Evolutionary conservation across 1,284 basidiomycete species (phyloP), one percentile per base, ranked within the genome.

Genomic region (Cryptococcus maquisensis): DNA sequence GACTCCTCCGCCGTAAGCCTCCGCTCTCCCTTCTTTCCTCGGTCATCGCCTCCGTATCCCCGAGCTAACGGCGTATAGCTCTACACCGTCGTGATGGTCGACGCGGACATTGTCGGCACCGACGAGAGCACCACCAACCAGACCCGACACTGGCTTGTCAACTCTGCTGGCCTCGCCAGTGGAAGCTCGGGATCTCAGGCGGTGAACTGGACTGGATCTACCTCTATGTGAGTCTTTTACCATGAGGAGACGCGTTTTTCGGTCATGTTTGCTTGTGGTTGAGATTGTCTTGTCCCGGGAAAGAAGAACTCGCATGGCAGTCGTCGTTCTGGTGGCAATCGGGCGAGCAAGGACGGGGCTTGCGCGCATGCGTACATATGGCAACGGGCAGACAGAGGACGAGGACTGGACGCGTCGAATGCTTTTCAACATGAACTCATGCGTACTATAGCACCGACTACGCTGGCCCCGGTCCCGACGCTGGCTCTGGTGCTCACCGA

Each of bases 141-240:
- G 63, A 87, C 83, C 52, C 82, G 87, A 57, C 89, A 90, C 77
- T 91, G 87, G 87, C 82, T 91, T 47, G 82, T 84, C 60, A 90
- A 90, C 71, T 78, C 80, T 40, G 84, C 82, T 21, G 80, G 78
- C 12, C 63, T 87, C 49, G 67, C 72, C 28, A 76, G 83, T 77
- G 56, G 61, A 66, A 53, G 51, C 36, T 21, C 26, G n/a, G 60
- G 57, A 3, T 61, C 66, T 36, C 66, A 59, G 37, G 72, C 75
- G 20, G 70, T 87, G 46, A 79, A 80, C 61, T 81, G 80, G 61
- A 69, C 75, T 12, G 76, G 78, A 24, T 82, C 79, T n/a, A 79
- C 77, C 36, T 76, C 77, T 42, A 81, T 86, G 66, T 70, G 40
- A 62, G 65, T 55, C 43, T 32, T 32, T 10, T 32, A 21, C 21